Evolutionary conservation across 306 rosid genomes (phyloP).

Genomic region (Mimosa bimucronata): DNA sequence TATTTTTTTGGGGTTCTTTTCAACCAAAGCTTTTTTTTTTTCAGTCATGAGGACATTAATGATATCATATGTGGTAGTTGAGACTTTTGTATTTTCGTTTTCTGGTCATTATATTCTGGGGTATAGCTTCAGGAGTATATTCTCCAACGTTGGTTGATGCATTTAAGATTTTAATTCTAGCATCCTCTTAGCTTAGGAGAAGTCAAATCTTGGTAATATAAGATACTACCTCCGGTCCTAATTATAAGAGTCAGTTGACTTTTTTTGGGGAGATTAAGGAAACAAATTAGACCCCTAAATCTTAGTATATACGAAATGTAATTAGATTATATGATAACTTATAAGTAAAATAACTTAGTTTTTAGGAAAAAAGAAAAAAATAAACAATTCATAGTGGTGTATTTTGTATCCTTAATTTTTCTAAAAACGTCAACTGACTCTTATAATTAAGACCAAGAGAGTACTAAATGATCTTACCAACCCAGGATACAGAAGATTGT

Average conservation of each 20-base stretch:
- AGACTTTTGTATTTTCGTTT: background rate
- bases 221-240: no score
- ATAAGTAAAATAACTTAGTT: no score
- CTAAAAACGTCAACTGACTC: no score
- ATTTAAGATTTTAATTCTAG: background rate
- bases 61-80: conserved; percentile 33
- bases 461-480: background rate
- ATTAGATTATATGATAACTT: no score
- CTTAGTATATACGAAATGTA: no score
- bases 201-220: background rate
- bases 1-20: background rate
- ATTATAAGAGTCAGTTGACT: no score
- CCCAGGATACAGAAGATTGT: background rate
- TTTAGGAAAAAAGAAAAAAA: no score
- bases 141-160: background rate
- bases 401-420: no score
- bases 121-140: background rate
- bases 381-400: no score
- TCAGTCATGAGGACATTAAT: background rate
- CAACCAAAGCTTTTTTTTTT: background rate
- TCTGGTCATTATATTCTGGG: background rate
- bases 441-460: no score
- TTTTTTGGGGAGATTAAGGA: no score
- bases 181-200: background rate
- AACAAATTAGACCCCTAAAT: no score